A percentile compares a stretch with the other conserved stretches of the same genome.
Conservation (phyloP, 192 early-diverging fungal species). For the Physocladia obscura region DNA sequence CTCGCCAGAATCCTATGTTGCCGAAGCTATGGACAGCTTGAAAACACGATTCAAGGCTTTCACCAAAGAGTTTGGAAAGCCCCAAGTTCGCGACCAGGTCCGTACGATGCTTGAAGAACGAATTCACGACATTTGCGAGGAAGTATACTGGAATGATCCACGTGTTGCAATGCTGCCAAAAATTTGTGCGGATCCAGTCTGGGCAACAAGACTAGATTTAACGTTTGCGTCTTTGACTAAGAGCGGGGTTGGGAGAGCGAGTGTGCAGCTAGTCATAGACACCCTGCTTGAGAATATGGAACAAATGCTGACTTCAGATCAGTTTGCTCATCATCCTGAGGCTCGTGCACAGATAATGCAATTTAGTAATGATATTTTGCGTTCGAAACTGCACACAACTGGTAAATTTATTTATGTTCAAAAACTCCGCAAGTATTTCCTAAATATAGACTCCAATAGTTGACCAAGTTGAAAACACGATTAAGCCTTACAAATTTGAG, state of each 20-base stretch:
- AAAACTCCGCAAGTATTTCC: not conserved
- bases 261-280: conserved; percentile 91
- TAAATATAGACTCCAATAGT: conserved; percentile 46
- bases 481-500: conserved; percentile 98
- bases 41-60: conserved; percentile 97
- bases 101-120: conserved; percentile 87
- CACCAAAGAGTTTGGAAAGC: conserved; percentile 86
- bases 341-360: conserved; percentile 75
- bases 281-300: conserved; percentile 81
- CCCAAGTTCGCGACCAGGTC: conserved; percentile 88
- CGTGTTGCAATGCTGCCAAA: conserved; percentile 68
- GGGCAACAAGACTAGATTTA: conserved; percentile 81
- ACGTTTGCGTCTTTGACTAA: conserved; percentile 88
- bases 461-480: conserved; percentile 98
- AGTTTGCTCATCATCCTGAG: conserved; percentile 82
- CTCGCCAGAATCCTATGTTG: conserved; percentile 92
- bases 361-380: conserved; percentile 83
- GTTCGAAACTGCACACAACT: conserved; percentile 78
- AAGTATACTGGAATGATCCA: conserved; percentile 88
- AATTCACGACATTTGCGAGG: conserved; percentile 85
- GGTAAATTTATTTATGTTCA: conserved; percentile 1
- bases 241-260: conserved; percentile 85
- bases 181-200: conserved; percentile 63
- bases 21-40: conserved; percentile 87
- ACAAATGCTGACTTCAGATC: conserved; percentile 69